Percentiles rank a stretch among this genome's conserved stretches.
Conservation (phyloP, 2,329 filamentous ascomycete species). For the Septoria linicola region DNA sequence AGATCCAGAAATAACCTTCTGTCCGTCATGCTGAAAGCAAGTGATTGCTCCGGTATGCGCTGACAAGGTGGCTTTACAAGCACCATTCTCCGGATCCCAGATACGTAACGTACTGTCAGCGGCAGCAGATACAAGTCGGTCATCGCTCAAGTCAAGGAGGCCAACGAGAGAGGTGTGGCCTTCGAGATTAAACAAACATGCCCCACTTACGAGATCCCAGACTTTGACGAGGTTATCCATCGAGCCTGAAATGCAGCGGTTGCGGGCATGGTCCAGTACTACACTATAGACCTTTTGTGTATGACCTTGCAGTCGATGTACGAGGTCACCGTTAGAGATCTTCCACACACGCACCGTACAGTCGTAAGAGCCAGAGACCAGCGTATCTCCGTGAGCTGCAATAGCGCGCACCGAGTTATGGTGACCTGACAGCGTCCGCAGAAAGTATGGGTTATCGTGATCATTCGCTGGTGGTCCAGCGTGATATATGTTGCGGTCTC, state of each 20-base stretch:
- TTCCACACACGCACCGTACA: slow-evolving; percentile 94
- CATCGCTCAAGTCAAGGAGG: slow-evolving; percentile 81
- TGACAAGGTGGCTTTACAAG: slow-evolving; percentile 84
- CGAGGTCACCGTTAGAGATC: slow-evolving; percentile 87
- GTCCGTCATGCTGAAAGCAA: slow-evolving; percentile 95
- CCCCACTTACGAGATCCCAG: slow-evolving; percentile 86
- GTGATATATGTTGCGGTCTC: slow-evolving; percentile 75
- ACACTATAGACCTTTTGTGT: slow-evolving; percentile 95
- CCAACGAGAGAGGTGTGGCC: slow-evolving; percentile 91
- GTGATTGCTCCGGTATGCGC: slow-evolving; percentile 97
- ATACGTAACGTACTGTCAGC: slow-evolving; percentile 94
- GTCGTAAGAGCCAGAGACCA: slow-evolving; percentile 98
- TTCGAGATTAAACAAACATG: slow-evolving; percentile 83
- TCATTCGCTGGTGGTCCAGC: slow-evolving; percentile 70
- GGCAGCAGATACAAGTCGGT: slow-evolving; percentile 88
- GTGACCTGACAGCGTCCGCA: slow-evolving; percentile 82
- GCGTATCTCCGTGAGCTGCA: slow-evolving; percentile 86
- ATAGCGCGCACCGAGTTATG: slow-evolving; percentile 94
- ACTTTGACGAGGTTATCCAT: slow-evolving; percentile 99
- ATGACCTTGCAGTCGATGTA: slow-evolving; percentile 83
- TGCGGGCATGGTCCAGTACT: slow-evolving; percentile 85
- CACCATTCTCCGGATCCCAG: slow-evolving; percentile 91
- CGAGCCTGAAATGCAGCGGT: slow-evolving; percentile 93
- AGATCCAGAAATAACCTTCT: slow-evolving; percentile 94
- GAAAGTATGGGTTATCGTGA: slow-evolving; percentile 88